phyloP scores from a whole-genome alignment of 1,284 basidiomycete genomes.

The Tetrapyrgos nigripes region DNA sequence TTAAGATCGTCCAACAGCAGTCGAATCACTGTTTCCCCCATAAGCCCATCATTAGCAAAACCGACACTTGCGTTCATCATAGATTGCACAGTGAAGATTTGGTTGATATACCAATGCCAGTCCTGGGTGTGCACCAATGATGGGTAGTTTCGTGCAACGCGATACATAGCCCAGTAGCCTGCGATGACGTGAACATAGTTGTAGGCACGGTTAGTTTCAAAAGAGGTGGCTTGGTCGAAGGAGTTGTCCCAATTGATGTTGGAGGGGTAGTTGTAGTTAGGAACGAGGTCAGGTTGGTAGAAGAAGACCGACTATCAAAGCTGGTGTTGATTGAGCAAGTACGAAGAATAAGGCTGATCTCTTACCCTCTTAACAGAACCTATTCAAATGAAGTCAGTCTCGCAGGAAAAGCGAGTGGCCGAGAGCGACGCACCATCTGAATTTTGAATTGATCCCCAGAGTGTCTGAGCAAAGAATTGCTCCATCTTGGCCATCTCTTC shows the following conservation, averaged over 20 bases:
- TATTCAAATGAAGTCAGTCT: slow-evolving; percentile 22
- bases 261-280: slow-evolving; percentile 57
- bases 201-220: slow-evolving; percentile 52
- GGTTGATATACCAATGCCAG: slow-evolving; percentile 65
- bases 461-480: slow-evolving; percentile 51
- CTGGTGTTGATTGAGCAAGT: no score
- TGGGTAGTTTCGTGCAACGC: slow-evolving; percentile 65
- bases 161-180: slow-evolving; percentile 64
- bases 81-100: slow-evolving; percentile 54
- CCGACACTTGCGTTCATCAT: slow-evolving; percentile 56
- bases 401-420: slow-evolving; percentile 1
- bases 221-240: slow-evolving; percentile 58
- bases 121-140: slow-evolving; percentile 49
- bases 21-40: slow-evolving; percentile 64
- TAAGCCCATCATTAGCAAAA: slow-evolving; percentile 55
- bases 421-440: slow-evolving; percentile 43
- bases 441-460: slow-evolving; percentile 63
- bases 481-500: slow-evolving; percentile 60
- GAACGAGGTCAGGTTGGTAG: slow-evolving; percentile 53
- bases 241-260: slow-evolving; percentile 58
- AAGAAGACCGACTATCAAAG: slow-evolving; percentile 62
- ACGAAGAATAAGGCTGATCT: neutral
- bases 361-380: slow-evolving; percentile 59
- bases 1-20: no score
- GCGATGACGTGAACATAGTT: no score